These are phyloP conservation scores for Zygoascus ofunaensis DNA, from an alignment of 805 yeast species.

Conservation along the genomic window DNA sequence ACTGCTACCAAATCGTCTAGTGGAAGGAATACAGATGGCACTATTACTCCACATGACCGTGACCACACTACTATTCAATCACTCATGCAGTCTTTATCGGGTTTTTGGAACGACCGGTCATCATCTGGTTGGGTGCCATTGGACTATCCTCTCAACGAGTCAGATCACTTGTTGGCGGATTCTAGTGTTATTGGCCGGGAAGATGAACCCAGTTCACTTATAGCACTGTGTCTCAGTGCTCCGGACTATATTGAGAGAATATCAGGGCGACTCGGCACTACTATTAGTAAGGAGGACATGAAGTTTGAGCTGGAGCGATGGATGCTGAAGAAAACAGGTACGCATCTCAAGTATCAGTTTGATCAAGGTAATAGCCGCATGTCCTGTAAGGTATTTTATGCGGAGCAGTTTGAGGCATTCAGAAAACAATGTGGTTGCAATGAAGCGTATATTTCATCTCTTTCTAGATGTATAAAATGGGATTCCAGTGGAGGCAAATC, in stretches of 20 bases:
- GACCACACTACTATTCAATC: slow-evolving; percentile 40
- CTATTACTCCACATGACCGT: slow-evolving; percentile 38
- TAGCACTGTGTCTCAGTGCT: slow-evolving; percentile 85
- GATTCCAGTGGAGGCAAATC: slow-evolving; percentile 94
- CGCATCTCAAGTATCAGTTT: slow-evolving; percentile 86
- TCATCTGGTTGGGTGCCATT: slow-evolving; percentile 93
- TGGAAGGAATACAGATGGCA: neutral
- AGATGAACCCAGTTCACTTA: slow-evolving; percentile 90
- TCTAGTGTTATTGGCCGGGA: slow-evolving; percentile 90
- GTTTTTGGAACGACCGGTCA: slow-evolving; percentile 96
- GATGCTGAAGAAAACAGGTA: slow-evolving; percentile 75
- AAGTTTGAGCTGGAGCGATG: slow-evolving; percentile 43
- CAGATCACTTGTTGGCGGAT: slow-evolving; percentile 89
- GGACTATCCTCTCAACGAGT: slow-evolving; percentile 65
- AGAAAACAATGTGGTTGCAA: slow-evolving; percentile 73
- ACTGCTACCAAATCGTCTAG: neutral
- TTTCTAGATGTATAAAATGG: slow-evolving; percentile 92
- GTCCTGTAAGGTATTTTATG: slow-evolving; percentile 88
- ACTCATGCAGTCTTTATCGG: slow-evolving; percentile 70
- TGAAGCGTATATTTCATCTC: slow-evolving; percentile 72
- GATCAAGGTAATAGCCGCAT: slow-evolving; percentile 74
- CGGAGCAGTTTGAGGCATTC: slow-evolving; percentile 94
- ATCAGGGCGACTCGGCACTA: neutral
- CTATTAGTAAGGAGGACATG: slow-evolving; percentile 7
- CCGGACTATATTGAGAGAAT: slow-evolving; percentile 56